Percentiles rank a stretch among this genome's conserved stretches.
Conservation (phyloP, 768 basidiomycete species). For the Auriscalpium microsporum region DNA sequence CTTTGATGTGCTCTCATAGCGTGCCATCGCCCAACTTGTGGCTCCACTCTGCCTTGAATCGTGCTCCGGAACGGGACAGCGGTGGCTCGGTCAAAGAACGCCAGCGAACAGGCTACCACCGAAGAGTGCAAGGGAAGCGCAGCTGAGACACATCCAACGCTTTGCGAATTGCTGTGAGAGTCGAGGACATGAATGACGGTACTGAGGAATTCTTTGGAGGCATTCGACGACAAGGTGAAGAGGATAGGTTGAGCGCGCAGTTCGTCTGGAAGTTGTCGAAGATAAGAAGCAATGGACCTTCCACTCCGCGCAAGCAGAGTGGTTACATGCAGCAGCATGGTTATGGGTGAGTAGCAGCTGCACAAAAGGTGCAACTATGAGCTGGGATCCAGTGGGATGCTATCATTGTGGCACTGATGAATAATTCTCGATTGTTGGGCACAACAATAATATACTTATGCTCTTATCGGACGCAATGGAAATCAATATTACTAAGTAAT, state of each 20-base stretch:
- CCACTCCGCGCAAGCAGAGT: slow-evolving; percentile 11
- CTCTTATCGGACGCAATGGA: too few relatives aligned
- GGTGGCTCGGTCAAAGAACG: slow-evolving; percentile 35
- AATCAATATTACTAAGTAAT: too few relatives aligned
- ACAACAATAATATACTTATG: too few relatives aligned
- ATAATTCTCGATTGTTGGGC: too few relatives aligned
- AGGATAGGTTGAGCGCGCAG: slow-evolving; percentile 29
- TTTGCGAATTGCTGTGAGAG: slow-evolving; percentile 17
- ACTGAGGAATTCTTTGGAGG: slow-evolving; percentile 26
- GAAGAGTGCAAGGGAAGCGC: slow-evolving; percentile 25
- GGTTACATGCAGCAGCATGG: slow-evolving; percentile 5
- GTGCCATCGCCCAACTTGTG: slow-evolving; percentile 70
- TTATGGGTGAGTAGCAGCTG: too few relatives aligned
- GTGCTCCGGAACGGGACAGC: slow-evolving; percentile 53
- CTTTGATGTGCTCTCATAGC: slow-evolving; percentile 35
- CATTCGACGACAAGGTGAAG: slow-evolving; percentile 42
- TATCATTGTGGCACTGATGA: too few relatives aligned
- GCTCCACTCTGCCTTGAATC: slow-evolving; percentile 46
- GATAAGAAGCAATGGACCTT: slow-evolving; percentile 2
- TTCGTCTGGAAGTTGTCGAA: slow-evolving; percentile 6
- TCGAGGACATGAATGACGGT: slow-evolving; percentile 19
- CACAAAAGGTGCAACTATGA: too few relatives aligned
- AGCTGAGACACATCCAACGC: slow-evolving; percentile 58
- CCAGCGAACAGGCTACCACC: slow-evolving; percentile 47
- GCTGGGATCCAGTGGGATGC: too few relatives aligned